A percentile compares a stretch with the other conserved stretches of the same genome.
Conservation (phyloP, 1,139 yeast species). For the Scheffersomyces titani region DNA sequence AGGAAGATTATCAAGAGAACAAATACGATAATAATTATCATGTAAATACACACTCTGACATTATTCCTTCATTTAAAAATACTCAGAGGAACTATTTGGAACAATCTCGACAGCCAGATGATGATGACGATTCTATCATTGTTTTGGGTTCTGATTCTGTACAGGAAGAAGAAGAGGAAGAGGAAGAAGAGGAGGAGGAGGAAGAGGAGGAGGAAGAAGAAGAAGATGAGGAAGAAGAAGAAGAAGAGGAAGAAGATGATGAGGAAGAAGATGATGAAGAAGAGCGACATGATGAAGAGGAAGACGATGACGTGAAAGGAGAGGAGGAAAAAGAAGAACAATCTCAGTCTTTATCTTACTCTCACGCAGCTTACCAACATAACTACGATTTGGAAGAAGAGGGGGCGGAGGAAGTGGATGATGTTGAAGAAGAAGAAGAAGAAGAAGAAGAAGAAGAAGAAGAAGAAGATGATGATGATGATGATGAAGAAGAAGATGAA, state of each 20-base stretch:
- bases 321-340: slow-evolving; percentile 20
- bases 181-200: neutral
- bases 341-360: neutral
- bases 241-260: slow-evolving; percentile 10
- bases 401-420: slow-evolving; percentile 3
- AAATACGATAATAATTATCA: neutral
- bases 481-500: slow-evolving; percentile 18
- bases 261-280: slow-evolving; percentile 8
- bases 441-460: slow-evolving; percentile 20
- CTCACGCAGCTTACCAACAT: neutral
- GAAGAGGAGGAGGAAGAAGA: slow-evolving; percentile 12
- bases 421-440: slow-evolving; percentile 14
- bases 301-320: slow-evolving; percentile 11
- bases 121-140: slow-evolving; percentile 3
- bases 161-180: neutral
- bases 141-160: slow-evolving; percentile 1
- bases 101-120: neutral
- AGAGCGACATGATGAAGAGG: slow-evolving; percentile 2
- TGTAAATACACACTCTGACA: neutral
- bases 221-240: slow-evolving; percentile 18
- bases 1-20: slow-evolving; percentile 1
- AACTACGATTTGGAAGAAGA: neutral
- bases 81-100: neutral
- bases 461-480: slow-evolving; percentile 21
- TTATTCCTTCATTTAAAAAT: neutral